Evolutionary conservation across 2,329 filamentous ascomycete species (phyloP).

Genomic region (Aureobasidium lini): DNA sequence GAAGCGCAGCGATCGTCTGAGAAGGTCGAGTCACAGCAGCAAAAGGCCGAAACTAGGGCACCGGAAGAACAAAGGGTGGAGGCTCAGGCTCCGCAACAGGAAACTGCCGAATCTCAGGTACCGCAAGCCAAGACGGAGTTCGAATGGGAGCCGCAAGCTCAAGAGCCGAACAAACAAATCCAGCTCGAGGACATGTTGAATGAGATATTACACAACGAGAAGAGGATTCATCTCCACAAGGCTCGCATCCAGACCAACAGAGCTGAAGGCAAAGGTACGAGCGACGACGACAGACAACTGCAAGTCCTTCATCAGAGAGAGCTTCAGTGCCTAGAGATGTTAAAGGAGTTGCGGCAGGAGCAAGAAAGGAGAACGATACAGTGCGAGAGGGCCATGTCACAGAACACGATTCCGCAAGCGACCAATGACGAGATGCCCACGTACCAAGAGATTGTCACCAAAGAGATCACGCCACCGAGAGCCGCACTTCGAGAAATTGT

Average conservation of each 20-base stretch:
- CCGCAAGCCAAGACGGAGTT: not conserved
- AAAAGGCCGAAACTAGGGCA: too few species aligned
- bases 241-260: not conserved
- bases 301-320: not conserved
- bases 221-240: not conserved
- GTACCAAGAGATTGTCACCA: not conserved
- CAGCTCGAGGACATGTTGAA: not conserved
- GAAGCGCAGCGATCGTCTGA: not conserved
- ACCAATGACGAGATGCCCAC: too few species aligned
- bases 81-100: too few species aligned
- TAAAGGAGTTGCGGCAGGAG: not conserved
- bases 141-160: not conserved
- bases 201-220: not conserved
- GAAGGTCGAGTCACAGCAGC: too few species aligned
- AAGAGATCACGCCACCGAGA: not conserved
- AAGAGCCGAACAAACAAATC: not conserved
- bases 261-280: not conserved
- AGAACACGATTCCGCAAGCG: too few species aligned
- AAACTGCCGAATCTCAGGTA: too few species aligned
- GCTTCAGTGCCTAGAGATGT: not conserved
- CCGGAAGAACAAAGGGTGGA: too few species aligned
- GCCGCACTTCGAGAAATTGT: not conserved
- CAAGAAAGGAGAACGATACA: not conserved
- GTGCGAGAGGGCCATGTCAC: not conserved
- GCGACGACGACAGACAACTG: not conserved